Conservation (phyloP, 2,329 filamentous ascomycete genomes). For the Aspergillus sp. region DNA sequence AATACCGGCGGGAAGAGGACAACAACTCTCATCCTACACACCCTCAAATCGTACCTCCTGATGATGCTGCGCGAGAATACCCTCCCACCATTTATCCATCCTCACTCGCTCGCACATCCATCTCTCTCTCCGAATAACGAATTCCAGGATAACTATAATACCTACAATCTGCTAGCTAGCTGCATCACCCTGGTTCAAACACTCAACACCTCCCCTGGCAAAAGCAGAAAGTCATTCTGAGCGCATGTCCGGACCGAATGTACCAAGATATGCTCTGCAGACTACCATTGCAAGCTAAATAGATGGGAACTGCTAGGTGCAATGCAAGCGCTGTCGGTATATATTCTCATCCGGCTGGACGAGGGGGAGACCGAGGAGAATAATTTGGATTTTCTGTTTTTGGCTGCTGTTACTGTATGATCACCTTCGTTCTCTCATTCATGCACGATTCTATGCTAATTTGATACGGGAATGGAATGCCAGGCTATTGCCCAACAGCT, state of each 20-base stretch:
- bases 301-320: slow-evolving; percentile 42
- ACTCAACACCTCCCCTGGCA: slow-evolving; percentile 1
- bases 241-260: slow-evolving; percentile 46
- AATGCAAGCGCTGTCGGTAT: slow-evolving; percentile 48
- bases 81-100: slow-evolving; percentile 48
- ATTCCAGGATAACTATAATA: neutral
- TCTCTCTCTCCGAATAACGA: neutral
- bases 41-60: slow-evolving; percentile 42
- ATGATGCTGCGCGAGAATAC: slow-evolving; percentile 40
- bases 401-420: neutral
- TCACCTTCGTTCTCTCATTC: neutral
- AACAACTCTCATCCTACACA: slow-evolving; percentile 40
- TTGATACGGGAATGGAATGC: neutral
- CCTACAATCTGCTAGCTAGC: neutral
- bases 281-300: neutral
- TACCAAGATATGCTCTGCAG: slow-evolving; percentile 27
- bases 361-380: slow-evolving; percentile 49
- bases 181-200: neutral
- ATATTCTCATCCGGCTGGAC: slow-evolving; percentile 43
- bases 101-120: slow-evolving; percentile 1
- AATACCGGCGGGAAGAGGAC: slow-evolving; percentile 31
- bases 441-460: neutral
- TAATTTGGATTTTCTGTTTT: slow-evolving; percentile 41
- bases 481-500: neutral
- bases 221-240: slow-evolving; percentile 46